Evolutionary conservation across 306 rosid species (phyloP).

Genomic region (Prunus davidiana): DNA sequence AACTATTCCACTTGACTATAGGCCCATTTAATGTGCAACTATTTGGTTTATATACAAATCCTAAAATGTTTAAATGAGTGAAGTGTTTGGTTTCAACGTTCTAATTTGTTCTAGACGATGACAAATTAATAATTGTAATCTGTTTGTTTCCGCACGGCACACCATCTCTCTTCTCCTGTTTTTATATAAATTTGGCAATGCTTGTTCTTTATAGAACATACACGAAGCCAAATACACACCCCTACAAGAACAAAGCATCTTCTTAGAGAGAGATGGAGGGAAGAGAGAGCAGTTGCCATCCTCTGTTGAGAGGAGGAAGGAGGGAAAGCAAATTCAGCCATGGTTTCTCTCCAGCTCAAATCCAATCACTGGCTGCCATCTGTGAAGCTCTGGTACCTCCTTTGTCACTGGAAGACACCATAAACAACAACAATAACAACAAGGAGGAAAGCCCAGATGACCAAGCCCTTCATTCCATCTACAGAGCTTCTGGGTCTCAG

Average conservation of each 20-base stretch:
- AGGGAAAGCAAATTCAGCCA: constrained; percentile 45
- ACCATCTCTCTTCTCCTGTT: background rate
- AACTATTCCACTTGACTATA: too few relatives aligned
- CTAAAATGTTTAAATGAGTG: too few relatives aligned
- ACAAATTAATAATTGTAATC: background rate
- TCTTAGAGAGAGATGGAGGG: constrained; percentile 24
- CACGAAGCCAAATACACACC: background rate
- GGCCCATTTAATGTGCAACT: too few relatives aligned
- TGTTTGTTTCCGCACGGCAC: background rate
- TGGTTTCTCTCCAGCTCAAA: constrained; percentile 61
- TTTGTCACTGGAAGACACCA: constrained; percentile 15
- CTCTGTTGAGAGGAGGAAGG: constrained; percentile 47
- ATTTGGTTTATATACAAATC: background rate
- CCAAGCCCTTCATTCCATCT: constrained; percentile 36
- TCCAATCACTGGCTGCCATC: constrained; percentile 56
- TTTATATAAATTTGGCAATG: background rate
- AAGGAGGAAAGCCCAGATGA: background rate
- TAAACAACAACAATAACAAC: background rate
- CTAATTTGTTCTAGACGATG: background rate
- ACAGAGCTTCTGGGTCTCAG: constrained; percentile 55
- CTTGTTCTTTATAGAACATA: background rate
- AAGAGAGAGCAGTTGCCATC: constrained; percentile 31
- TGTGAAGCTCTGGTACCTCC: constrained; percentile 80
- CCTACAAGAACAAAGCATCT: background rate
- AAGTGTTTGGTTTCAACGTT: background rate